These are phyloP conservation scores for Diaporthe citri DNA, from an alignment of 2,329 filamentous ascomycete species.

Conservation along the genomic window DNA sequence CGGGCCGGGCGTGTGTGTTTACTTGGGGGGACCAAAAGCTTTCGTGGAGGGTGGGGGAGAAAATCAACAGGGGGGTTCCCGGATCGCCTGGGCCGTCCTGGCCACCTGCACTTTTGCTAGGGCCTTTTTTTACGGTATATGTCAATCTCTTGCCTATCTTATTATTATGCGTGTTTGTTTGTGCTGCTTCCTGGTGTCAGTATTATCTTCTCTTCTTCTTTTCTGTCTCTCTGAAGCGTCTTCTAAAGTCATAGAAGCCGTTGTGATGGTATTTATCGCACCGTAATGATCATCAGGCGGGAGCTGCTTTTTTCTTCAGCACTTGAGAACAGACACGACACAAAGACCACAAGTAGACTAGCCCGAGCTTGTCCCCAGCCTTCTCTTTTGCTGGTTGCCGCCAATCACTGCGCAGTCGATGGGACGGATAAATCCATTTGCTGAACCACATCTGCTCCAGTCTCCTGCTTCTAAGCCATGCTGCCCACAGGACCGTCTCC, in stretches of 20 bases:
- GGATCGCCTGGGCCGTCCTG: background rate
- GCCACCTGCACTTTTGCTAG: background rate
- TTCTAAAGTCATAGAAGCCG: no score
- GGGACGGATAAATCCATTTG: conserved; percentile 10
- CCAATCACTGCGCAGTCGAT: background rate
- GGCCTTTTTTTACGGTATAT: background rate
- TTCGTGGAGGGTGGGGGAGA: conserved; percentile 1
- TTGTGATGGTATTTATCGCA: background rate
- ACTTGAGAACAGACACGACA: background rate
- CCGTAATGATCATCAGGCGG: background rate
- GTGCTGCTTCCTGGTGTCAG: no score
- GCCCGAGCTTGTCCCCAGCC: background rate
- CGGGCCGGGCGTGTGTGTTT: conserved; percentile 7
- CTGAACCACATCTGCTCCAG: background rate
- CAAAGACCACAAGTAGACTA: background rate
- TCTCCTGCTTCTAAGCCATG: no score
- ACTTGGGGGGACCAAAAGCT: conserved; percentile 21
- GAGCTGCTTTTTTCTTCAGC: background rate
- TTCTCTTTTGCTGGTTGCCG: background rate
- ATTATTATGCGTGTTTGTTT: no score
- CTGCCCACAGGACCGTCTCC: no score
- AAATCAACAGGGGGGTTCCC: background rate
- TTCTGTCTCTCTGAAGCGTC: no score
- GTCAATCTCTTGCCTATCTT: background rate
- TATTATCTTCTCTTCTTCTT: background rate